Conservation (phyloP, 257 asterid genomes). For the Solanum rostratum region DNA sequence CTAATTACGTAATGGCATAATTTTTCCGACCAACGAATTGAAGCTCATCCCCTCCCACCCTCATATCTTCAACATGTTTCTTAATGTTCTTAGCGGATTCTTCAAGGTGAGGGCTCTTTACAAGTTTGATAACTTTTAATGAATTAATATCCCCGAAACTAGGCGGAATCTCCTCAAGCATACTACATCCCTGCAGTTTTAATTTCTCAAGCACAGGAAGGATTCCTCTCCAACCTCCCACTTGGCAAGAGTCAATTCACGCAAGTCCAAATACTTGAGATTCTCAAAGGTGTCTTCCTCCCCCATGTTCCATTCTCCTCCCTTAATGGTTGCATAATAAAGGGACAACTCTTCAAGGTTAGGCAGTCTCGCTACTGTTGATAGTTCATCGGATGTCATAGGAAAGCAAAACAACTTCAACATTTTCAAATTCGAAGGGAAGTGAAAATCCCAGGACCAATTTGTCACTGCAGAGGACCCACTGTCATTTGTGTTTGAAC, state of each 20-base stretch:
- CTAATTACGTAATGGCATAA: no score
- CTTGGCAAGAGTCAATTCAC: neutral
- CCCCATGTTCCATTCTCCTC: neutral
- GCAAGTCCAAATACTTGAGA: neutral
- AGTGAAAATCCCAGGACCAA: neutral
- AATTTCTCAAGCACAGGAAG: neutral
- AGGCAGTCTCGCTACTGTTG: neutral
- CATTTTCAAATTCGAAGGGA: neutral
- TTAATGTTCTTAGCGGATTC: neutral
- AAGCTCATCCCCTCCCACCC: neutral
- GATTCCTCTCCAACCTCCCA: neutral
- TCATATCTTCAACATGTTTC: neutral
- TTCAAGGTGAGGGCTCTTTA: no score
- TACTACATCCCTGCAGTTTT: fast-evolving
- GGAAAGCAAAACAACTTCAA: fast-evolving
- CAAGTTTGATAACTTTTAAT: neutral
- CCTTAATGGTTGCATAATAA: fast-evolving
- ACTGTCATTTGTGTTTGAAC: neutral
- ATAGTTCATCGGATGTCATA: neutral
- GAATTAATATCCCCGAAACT: neutral
- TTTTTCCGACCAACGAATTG: no score
- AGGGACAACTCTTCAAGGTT: neutral
- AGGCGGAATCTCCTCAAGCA: neutral
- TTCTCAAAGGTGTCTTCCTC: neutral
- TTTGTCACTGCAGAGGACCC: neutral